Percentiles rank a stretch among this genome's conserved stretches.
These are phyloP conservation scores for Colletotrichum simmondsii DNA, from an alignment of 2,329 filamentous ascomycete genomes.

Conservation along the genomic window DNA sequence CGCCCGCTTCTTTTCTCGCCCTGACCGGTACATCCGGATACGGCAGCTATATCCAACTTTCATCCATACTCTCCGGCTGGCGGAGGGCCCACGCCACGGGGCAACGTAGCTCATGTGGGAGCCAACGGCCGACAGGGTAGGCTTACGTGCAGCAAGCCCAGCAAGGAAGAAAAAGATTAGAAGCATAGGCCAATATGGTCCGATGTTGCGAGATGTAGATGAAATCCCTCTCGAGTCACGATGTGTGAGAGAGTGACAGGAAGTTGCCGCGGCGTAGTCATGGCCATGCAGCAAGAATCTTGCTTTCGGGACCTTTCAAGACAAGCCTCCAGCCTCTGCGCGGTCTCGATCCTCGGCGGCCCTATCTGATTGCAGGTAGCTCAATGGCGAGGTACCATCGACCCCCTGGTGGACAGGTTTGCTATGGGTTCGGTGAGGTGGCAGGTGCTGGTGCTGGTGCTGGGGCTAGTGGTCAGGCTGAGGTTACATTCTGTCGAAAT, in stretches of 20 bases:
- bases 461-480: background rate
- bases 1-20: constrained; percentile 5
- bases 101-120: constrained; percentile 15
- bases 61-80: background rate
- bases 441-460: background rate
- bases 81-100: background rate
- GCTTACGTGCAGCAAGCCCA: background rate
- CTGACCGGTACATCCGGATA: constrained; percentile 4
- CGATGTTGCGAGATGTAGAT: background rate
- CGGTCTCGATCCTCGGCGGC: constrained; percentile 17
- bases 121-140: constrained; percentile 6
- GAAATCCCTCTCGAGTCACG: background rate
- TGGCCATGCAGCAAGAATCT: constrained; percentile 9
- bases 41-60: background rate
- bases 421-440: constrained; percentile 30
- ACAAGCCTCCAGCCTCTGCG: background rate
- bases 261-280: background rate
- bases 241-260: background rate
- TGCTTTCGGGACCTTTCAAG: background rate
- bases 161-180: background rate
- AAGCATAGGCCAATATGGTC: background rate
- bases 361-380: constrained; percentile 7
- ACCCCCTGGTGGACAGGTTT: background rate
- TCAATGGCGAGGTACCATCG: constrained; percentile 10
- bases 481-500: constrained; percentile 20